Evolutionary conservation across 495 filamentous ascomycete genomes (phyloP).

Genomic region (Aspergillus saccharolyticus): DNA sequence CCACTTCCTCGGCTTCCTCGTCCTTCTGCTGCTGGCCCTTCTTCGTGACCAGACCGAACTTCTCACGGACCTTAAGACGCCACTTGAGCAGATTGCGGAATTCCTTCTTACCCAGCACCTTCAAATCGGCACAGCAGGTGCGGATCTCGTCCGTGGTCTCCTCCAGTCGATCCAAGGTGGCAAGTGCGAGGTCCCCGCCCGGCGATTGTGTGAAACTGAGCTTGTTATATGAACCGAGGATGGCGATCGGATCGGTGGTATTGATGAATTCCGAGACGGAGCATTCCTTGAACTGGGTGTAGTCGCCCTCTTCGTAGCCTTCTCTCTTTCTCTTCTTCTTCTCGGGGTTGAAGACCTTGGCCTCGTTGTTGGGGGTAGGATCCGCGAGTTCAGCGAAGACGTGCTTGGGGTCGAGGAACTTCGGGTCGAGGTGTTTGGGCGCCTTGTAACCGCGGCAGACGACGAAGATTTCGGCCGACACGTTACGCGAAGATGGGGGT

Average conservation of each 20-base stretch:
- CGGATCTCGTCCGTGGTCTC: constrained; percentile 89
- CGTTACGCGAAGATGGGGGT: constrained; percentile 89
- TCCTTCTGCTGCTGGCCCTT: constrained; percentile 39
- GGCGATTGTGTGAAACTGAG: constrained; percentile 71
- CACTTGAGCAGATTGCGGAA: constrained; percentile 91
- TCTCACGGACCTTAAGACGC: constrained; percentile 83
- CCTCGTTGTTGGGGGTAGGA: constrained; percentile 90
- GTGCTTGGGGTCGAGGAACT: constrained; percentile 81
- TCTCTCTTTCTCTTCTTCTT: constrained; percentile 94
- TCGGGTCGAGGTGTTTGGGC: constrained; percentile 86
- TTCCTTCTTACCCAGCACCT: constrained; percentile 87
- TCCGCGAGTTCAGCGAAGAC: constrained; percentile 94
- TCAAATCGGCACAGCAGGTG: constrained; percentile 80
- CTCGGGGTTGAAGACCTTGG: constrained; percentile 96
- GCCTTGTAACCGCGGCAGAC: constrained; percentile 93
- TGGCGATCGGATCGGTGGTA: constrained; percentile 90
- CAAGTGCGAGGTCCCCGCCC: constrained; percentile 80
- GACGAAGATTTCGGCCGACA: constrained; percentile 97
- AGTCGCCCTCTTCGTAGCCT: constrained; percentile 96
- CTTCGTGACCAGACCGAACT: constrained; percentile 82
- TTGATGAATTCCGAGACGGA: constrained; percentile 91
- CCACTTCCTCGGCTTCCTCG: constrained; percentile 66
- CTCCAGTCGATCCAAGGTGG: constrained; percentile 80
- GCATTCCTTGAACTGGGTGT: constrained; percentile 84
- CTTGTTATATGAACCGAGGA: constrained; percentile 80